Base-by-base conservation (phyloP, 345 rosid species). In the Eucalyptus erythrocorys region DNA sequence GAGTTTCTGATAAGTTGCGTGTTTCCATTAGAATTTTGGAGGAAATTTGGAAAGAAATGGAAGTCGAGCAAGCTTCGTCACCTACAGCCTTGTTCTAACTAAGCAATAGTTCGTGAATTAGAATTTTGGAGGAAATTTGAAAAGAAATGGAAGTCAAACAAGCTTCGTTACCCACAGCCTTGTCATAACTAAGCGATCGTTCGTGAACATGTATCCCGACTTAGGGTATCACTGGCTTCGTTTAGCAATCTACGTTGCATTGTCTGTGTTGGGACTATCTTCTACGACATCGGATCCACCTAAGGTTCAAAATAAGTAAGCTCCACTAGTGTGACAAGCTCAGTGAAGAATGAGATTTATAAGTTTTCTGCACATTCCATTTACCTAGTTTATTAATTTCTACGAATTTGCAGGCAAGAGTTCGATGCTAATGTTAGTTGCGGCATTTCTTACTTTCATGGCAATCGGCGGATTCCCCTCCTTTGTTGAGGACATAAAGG, bases 401-500 rank as follows among this genome's bases (percentile, higher is more conserved):
- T 66, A 8, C 22, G 42, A 85, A 57, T 22, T 53, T 87, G 80
- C 89, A 94, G 93, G 94, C 91, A n/a, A 91, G 94, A 89, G 89
- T 34, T 93, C 94, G 8, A 71, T 92, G 87, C 87, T 93, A 26
- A 87, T 89, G 92, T 94, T 93, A 34, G 86, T 94, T 26, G 87
- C 94, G 43, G 51, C 94, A 27, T 94, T 94, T 91, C 86, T 93
- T 48, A 91, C 94, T 13, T 93, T 93, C 88, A 93, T 93, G 96
- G 86, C 94, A 37, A 92, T 93, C 19, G 93, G 95, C 27, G 95
- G 94, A 80, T 94, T 93, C 88, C 94, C 95, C 61, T 94, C 94
- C 59, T 94, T 93, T 88, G 94, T 94, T 14, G 95, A 94, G 76
- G 96, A 94, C 27, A 92, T 94, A 93, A 94, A 94, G 94, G 94